Base-by-base conservation (phyloP, 345 rosid species). In the Salix brachista region DNA sequence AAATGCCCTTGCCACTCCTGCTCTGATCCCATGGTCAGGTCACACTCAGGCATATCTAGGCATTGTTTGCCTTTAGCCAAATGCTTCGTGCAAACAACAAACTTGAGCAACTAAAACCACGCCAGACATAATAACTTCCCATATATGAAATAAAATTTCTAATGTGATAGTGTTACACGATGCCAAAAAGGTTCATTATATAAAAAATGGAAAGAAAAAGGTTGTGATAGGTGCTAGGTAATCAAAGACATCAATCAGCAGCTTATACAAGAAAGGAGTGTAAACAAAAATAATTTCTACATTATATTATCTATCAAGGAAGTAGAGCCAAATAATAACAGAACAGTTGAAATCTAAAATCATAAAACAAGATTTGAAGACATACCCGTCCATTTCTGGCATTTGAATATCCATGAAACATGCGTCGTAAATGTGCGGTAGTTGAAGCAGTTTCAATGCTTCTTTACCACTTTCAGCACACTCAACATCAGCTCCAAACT, bases 311-410 rank as follows among this genome's bases (percentile, higher is more conserved):
- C n/a, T 36, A 19, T 23, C 11, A 36, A 67, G 30, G 23, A 37
- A 34, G 25, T 21, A 41, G 44, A 30, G 67, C 14, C 11, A 54
- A 39, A 6, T 17, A 65, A 66, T 4, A 7, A 74, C 46, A 28
- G 18, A 28, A 37, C 28, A 11, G 21, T 25, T 42, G 64, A 26
- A 58, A 58, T 58, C 64, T 11, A 46, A 50, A 69, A 72, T 14
- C 56, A 44, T 23, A 3, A 68, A 36, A 32, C 37, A 61, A 61
- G 32, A 65, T 23, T 44, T 18, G 2, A 64, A 23, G 39, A 46
- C 89, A 76, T 85, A 94, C 98, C 99, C 99, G 72, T 96, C 99
- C 99, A 96, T 96, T 78, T 92, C 98, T 3, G 99, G 99, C 99
- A 96, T 96, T 79, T 96, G 99, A 76, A 96, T 93, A 72, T 96